These are phyloP conservation scores for Phycomyces blakesleeanus DNA, from an alignment of 192 early-diverging fungal genomes.

Conservation along the genomic window DNA sequence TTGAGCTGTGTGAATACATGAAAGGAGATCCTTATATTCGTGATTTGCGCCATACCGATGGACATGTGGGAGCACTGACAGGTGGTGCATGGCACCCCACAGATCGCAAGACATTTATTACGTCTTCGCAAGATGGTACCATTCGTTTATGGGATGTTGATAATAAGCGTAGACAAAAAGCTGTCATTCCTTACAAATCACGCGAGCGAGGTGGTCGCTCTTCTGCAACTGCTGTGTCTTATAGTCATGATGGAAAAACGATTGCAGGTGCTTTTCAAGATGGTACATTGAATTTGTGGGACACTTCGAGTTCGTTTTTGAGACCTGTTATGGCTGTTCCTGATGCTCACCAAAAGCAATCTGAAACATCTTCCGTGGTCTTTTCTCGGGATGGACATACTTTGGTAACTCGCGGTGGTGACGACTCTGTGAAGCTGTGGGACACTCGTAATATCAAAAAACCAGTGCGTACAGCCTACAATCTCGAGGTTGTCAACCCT, in stretches of 20 bases:
- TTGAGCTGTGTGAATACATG: slow-evolving; percentile 64
- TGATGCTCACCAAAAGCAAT: slow-evolving; percentile 65
- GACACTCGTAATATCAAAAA: slow-evolving; percentile 74
- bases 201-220: slow-evolving; percentile 66
- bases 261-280: slow-evolving; percentile 71
- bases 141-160: slow-evolving; percentile 83
- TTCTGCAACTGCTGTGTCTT: slow-evolving; percentile 65
- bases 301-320: slow-evolving; percentile 56
- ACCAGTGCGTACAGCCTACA: slow-evolving; percentile 52
- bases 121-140: slow-evolving; percentile 78
- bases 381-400: slow-evolving; percentile 64
- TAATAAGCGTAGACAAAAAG: slow-evolving; percentile 62
- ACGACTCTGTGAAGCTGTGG: slow-evolving; percentile 92
- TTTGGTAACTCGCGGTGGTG: slow-evolving; percentile 75
- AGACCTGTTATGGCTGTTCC: slow-evolving; percentile 57
- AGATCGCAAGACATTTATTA: slow-evolving; percentile 63
- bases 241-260: slow-evolving; percentile 65
- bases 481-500: slow-evolving; percentile 62
- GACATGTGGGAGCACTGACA: slow-evolving; percentile 81
- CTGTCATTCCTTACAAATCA: slow-evolving; percentile 75
- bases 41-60: slow-evolving; percentile 79
- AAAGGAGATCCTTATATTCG: slow-evolving; percentile 94
- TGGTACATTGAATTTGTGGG: slow-evolving; percentile 79
- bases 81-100: slow-evolving; percentile 77
- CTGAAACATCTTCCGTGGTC: slow-evolving; percentile 64